Evolutionary conservation across 2,329 filamentous ascomycete genomes (phyloP), one percentile per base, ranked within the genome.

Genomic region (Exophiala oligosperma): DNA sequence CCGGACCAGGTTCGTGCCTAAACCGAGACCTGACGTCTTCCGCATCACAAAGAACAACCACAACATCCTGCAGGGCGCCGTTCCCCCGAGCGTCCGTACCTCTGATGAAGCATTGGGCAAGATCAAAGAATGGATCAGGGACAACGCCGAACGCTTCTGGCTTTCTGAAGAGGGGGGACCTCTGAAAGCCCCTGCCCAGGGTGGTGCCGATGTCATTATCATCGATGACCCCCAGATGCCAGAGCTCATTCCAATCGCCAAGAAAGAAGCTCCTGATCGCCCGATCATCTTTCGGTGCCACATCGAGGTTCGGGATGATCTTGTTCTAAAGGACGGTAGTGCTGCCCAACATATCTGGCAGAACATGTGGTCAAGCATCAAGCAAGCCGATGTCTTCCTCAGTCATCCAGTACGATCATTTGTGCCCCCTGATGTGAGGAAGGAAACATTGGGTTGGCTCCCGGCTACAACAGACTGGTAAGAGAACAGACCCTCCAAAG

Each of bases 181-280:
- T 3, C 77, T 94, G 9, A 79, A 80, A 1, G 74, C 84, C 32
- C 81, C 84, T 0, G 79, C 82, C 23, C 80, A 90, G 51, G 90
- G 89, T 11, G 90, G 90, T 61, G 90, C 89, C 8, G 85, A 93
- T 72, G 77, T 93, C 32, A 81, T 94, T 59, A 80, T 93, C 60
- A 84, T 93, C 52, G 90, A 94, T 66, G 90, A 94, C 65, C 89
- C 90, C 1, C 90, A 94, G 72, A 93, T 93, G 90, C 89, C 90
- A 2, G 84, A 83, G 4, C 77, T 94, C 38, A 90, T 93, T 54
- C 85, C 87, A 3, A 76, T 93, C 35, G 87, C 91, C 68, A 93
- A 92, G 74, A 76, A 83, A 57, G 59, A 81, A 5, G 89, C 89
- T 1, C 88, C 89, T 1, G 72, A 87, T n/a, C 83, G 90, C 11